A percentile compares a stretch with the other conserved stretches of the same genome.
phyloP scores from a whole-genome alignment of 306 rosid species.

The Rosa chinensis region DNA sequence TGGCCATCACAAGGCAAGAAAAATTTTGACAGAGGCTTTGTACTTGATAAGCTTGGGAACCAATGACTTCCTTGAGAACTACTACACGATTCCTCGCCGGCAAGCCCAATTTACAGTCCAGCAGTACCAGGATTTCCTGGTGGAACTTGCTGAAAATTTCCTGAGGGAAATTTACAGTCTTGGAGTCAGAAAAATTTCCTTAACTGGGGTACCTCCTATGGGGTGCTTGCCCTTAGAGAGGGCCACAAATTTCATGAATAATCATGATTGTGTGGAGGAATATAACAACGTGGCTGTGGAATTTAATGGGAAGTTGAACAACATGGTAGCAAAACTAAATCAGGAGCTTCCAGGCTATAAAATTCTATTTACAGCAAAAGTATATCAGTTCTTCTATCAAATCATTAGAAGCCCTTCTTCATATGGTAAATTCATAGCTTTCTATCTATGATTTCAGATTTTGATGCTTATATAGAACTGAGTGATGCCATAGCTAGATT shows the following conservation, averaged over 20 bases:
- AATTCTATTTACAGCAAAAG: constrained; percentile 17
- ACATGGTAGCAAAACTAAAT: constrained; percentile 31
- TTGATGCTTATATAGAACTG: not conserved
- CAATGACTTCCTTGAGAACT: constrained; percentile 72
- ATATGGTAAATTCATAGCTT: constrained; percentile 31
- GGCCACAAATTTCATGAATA: constrained; percentile 36
- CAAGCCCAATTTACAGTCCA: constrained; percentile 36
- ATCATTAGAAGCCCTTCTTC: constrained; percentile 37
- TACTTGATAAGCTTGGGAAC: constrained; percentile 71
- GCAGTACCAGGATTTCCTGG: constrained; percentile 51
- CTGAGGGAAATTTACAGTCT: constrained; percentile 44
- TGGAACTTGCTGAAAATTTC: constrained; percentile 46
- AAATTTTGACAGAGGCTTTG: constrained; percentile 40
- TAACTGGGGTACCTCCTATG: constrained; percentile 76
- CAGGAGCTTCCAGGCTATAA: constrained; percentile 35
- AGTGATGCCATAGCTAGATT: not conserved
- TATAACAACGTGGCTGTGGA: constrained; percentile 42
- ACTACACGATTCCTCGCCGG: constrained; percentile 49
- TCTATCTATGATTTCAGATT: not conserved
- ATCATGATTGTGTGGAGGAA: constrained; percentile 33
- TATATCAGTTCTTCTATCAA: constrained; percentile 19
- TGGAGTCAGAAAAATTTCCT: constrained; percentile 60
- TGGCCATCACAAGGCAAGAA: constrained; percentile 48
- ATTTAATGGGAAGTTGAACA: constrained; percentile 40
- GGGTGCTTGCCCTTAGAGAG: constrained; percentile 87